Evolutionary conservation across 2,329 filamentous ascomycete genomes (phyloP), one percentile per base, ranked within the genome.

Genomic region (Aureobasidium sp.): DNA sequence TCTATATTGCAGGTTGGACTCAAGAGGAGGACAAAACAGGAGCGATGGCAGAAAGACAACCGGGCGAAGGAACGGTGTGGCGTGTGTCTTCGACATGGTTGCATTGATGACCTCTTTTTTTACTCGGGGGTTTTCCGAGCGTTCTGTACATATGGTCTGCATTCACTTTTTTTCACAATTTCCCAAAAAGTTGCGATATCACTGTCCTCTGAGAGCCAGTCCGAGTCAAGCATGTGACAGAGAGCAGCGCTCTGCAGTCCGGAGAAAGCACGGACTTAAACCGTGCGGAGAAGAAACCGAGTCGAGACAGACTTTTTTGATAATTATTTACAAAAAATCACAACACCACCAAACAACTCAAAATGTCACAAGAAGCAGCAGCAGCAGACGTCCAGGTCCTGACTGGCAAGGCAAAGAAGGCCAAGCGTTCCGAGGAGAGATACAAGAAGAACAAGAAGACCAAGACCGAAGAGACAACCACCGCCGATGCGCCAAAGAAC

Each of bases 331-430:
- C 29, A 44, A 27, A 14, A 34, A 44, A 34, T 10, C 27, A n/a
- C 14, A 30, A 54, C 50, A 9, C 29, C 14, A 34, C 10, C 36
- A 41, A 21, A 42, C 34, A 44, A 27, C 1, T 11, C 36, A 41
- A 39, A 45, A 68, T 72, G 70, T 70, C 70, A 59, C 59, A 68
- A 63, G 70, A 69, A 39, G 59, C 67, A 62, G 21, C 21, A 21
- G 21, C 21, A 21, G 21, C 21, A 21, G 70, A 71, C 7, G 63
- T 61, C 11, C 64, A 61, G n/a, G 47, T 62, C 1, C 50, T 69
- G 9, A 69, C 67, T 10, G 63, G 69, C 53, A 74, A 73, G 62
- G 70, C 71, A 45, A 73, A 71, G 66, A 73, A 72, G 57, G 71
- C 70, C 21, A 68, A 69, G 47, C 64, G 72, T 51, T 71, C 73